Percentiles rank a stretch among this genome's conserved stretches.
phyloP scores from a whole-genome alignment of 768 basidiomycete genomes.

The Termitomyces sp. region DNA sequence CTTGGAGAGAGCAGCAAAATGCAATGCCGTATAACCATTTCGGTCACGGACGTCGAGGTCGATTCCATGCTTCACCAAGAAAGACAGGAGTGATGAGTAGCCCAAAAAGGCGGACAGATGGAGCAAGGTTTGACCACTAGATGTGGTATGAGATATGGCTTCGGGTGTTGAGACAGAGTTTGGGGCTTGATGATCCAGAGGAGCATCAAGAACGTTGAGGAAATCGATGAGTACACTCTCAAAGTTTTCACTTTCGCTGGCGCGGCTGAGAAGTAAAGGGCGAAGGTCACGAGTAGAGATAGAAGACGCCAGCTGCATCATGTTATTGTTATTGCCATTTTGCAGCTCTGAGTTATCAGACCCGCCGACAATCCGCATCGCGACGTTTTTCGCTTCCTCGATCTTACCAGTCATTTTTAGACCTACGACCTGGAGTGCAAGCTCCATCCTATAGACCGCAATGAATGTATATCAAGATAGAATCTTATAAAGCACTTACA shows the following conservation, averaged over 20 bases:
- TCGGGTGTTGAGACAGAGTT: slow-evolving; percentile 39
- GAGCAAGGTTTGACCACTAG: slow-evolving; percentile 80
- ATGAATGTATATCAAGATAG: slow-evolving; percentile 9
- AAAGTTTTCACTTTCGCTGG: slow-evolving; percentile 58
- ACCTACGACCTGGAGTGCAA: slow-evolving; percentile 92
- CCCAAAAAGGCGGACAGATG: slow-evolving; percentile 84
- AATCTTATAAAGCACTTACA: slow-evolving; percentile 50
- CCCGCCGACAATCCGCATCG: slow-evolving; percentile 86
- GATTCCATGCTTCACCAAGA: slow-evolving; percentile 67
- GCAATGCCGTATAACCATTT: slow-evolving; percentile 88
- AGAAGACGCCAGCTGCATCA: slow-evolving; percentile 54
- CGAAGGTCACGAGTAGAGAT: slow-evolving; percentile 48
- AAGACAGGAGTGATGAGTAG: slow-evolving; percentile 64
- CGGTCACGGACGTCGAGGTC: slow-evolving; percentile 84
- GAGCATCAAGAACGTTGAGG: slow-evolving; percentile 71
- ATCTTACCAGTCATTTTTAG: slow-evolving; percentile 96
- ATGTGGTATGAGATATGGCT: slow-evolving; percentile 69
- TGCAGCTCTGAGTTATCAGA: slow-evolving; percentile 47
- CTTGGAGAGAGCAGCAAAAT: slow-evolving; percentile 73
- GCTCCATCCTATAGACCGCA: slow-evolving; percentile 70
- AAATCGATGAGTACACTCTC: slow-evolving; percentile 79
- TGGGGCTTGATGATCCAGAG: slow-evolving; percentile 42
- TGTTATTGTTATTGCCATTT: slow-evolving; percentile 28
- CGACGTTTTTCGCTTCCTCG: slow-evolving; percentile 90
- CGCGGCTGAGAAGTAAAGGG: slow-evolving; percentile 52